Percentiles rank a stretch among this genome's conserved stretches.
phyloP scores from a whole-genome alignment of 2,329 filamentous ascomycete species.

The Diaporthe velutina region DNA sequence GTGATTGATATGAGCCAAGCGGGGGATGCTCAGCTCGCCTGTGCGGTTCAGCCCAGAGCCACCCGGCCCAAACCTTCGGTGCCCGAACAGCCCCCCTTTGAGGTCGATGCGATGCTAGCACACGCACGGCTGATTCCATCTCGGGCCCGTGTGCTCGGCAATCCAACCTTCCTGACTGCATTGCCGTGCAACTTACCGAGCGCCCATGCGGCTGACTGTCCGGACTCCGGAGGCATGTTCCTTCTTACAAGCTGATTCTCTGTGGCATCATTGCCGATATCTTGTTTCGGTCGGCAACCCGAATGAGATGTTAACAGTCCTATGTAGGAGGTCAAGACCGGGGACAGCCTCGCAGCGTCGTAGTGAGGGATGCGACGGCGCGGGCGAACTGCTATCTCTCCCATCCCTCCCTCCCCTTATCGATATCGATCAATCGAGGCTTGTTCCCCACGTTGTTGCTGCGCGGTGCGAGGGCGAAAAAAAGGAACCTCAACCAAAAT shows the following conservation, averaged over 20 bases:
- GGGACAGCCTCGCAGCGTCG: neutral
- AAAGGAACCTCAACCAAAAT: slow-evolving; percentile 35
- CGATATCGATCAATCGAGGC: slow-evolving; percentile 39
- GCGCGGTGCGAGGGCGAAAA: neutral
- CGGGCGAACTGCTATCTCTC: neutral
- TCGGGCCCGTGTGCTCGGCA: slow-evolving; percentile 25
- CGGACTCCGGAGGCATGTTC: slow-evolving; percentile 19
- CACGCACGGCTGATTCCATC: slow-evolving; percentile 17
- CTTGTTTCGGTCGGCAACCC: neutral
- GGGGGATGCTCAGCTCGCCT: neutral
- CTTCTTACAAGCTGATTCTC: neutral
- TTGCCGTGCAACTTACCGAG: slow-evolving; percentile 3
- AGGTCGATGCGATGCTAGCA: neutral
- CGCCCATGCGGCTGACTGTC: neutral
- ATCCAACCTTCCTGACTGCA: slow-evolving; percentile 16
- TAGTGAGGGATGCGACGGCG: neutral
- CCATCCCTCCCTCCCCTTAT: neutral
- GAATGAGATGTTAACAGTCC: neutral
- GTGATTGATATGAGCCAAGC: neutral
- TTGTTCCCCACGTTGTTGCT: neutral
- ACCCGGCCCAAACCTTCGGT: slow-evolving; percentile 32
- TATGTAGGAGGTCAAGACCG: neutral
- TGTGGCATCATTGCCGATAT: neutral
- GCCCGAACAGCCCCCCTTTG: slow-evolving; percentile 35
- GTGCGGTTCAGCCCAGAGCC: slow-evolving; percentile 4